Conservation (phyloP, 106 monocot species). For the Dendrobium chrysotoxum region DNA sequence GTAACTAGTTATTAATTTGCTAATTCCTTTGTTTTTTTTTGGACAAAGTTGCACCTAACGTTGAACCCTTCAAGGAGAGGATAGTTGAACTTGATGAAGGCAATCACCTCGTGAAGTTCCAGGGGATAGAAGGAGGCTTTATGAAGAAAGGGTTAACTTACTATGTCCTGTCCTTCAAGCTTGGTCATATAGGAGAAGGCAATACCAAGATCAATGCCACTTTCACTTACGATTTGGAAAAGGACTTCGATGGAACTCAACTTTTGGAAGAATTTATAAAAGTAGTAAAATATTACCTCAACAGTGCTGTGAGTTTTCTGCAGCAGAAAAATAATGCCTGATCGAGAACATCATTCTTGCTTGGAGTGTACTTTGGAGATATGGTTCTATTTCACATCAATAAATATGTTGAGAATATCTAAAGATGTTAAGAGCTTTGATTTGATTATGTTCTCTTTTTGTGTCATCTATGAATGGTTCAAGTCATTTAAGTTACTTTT, state of each 20-base stretch:
- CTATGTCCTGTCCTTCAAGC: not conserved
- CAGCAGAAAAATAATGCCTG: not conserved
- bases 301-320: not conserved
- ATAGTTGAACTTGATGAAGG: not conserved
- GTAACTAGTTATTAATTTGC: too few species aligned
- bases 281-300: not conserved
- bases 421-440: too few species aligned
- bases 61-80: not conserved
- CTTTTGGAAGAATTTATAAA: not conserved
- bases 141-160: not conserved
- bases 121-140: not conserved
- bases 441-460: too few species aligned
- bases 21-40: not conserved
- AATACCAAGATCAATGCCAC: not conserved
- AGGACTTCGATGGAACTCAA: not conserved
- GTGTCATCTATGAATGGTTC: too few species aligned
- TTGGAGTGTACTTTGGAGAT: too few species aligned
- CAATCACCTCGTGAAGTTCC: not conserved
- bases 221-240: not conserved
- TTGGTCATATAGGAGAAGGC: not conserved
- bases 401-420: too few species aligned
- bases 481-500: too few species aligned
- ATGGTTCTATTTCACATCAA: too few species aligned
- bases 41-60: not conserved
- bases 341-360: too few species aligned